These are phyloP conservation scores for Paramecium pentaurelia DNA, from an alignment of 73 alveolate species.

Conservation along the genomic window DNA sequence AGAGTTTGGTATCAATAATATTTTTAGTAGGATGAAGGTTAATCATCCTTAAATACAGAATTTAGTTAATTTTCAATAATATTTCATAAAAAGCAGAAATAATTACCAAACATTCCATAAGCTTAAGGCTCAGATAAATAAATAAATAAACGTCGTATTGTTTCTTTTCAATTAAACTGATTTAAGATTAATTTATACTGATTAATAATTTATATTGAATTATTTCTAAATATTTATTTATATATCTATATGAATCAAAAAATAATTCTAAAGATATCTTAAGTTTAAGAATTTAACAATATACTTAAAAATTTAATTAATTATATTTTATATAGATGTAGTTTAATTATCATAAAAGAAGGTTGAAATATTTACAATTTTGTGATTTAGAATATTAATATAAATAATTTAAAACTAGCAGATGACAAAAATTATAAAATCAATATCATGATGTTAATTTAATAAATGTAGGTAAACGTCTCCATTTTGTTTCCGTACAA, in stretches of 20 bases:
- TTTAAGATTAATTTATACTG: not conserved
- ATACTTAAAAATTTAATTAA: no score
- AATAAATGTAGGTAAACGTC: slow-evolving; percentile 24
- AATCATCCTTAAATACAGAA: not conserved
- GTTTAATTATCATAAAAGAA: not conserved
- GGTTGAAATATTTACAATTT: not conserved
- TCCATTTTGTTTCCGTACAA: not conserved
- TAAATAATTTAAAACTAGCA: not conserved
- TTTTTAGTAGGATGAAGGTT: not conserved
- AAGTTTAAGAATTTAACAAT: not conserved
- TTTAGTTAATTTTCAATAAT: not conserved
- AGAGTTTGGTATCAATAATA: not conserved
- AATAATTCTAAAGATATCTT: not conserved
- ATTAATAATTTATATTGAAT: not conserved
- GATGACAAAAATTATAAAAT: not conserved
- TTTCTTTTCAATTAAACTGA: not conserved
- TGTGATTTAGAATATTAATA: not conserved
- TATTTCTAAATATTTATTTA: not conserved
- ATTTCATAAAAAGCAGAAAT: not conserved
- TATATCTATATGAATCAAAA: not conserved
- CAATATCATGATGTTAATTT: slow-evolving; percentile 11
- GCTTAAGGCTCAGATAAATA: not conserved
- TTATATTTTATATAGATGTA: not conserved
- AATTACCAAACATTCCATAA: not conserved
- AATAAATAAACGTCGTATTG: not conserved